A percentile compares a stretch with the other conserved stretches of the same genome.
Conservation (phyloP, 2,329 filamentous ascomycete genomes). For the Fusarium xyrophilum region DNA sequence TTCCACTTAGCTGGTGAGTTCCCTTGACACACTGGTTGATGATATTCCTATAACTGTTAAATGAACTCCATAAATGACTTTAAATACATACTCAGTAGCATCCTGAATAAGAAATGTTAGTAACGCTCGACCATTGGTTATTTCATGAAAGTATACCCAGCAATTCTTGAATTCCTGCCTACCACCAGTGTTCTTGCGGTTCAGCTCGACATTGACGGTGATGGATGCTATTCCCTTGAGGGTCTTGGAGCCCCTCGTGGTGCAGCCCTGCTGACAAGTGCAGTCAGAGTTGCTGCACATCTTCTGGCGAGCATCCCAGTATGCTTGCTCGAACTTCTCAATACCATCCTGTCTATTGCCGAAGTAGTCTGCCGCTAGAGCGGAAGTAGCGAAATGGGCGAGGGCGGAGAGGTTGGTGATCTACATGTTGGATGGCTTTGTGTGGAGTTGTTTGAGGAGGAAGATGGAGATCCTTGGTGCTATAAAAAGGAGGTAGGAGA, state of each 20-base stretch:
- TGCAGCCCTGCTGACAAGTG: neutral
- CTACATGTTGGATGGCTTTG: neutral
- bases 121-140: accelerated
- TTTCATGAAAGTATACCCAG: neutral
- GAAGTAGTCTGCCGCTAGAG: neutral
- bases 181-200: neutral
- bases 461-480: neutral
- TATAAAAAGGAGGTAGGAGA: accelerated
- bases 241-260: neutral
- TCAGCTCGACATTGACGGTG: neutral
- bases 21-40: neutral
- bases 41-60: neutral
- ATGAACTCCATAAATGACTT: accelerated
- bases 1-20: neutral
- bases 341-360: neutral
- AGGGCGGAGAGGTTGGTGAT: neutral
- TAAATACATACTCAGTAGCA: neutral
- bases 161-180: neutral
- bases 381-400: neutral
- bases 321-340: neutral
- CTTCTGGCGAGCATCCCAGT: conserved; percentile 3
- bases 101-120: neutral
- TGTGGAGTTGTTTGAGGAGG: too few relatives aligned
- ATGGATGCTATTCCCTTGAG: neutral
- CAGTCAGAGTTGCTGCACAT: conserved; percentile 6